Evolutionary conservation across 2,329 filamentous ascomycete genomes (phyloP), one percentile per base, ranked within the genome.

Genomic region (Lomentospora prolificans): DNA sequence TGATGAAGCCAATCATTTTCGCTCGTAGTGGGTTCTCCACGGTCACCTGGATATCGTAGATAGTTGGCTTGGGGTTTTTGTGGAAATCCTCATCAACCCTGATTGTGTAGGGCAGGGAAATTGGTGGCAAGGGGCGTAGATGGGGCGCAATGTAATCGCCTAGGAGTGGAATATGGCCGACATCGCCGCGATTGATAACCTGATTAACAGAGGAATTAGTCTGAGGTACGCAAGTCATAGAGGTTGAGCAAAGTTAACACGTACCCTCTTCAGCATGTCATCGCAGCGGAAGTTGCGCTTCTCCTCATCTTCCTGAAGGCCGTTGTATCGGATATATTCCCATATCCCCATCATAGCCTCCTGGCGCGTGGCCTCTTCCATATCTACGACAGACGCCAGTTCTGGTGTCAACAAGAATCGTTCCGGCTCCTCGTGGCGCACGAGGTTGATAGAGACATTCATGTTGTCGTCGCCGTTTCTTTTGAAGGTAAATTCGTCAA

Each of bases 201-300:
- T 91, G 68, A 58, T 5, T n/a, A 33, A 10, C 19, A 31, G 6
- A 22, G n/a, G 17, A 19, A 14, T 25, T 50, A 36, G 31, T 52
- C 33, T 4, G 46, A 48, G 48, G 51, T 46, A 60, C 55, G 61
- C 71, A 57, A 71, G 63, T 51, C 52, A 57, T 6, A 19, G 3
- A 39, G 22, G 30, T n/a, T 14, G 51, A 33, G 14, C n/a, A 50
- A 9, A 59, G 7, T 24, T 19, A 30, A 17, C 46, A 54, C 81
- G 65, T 72, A 95, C 90, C 70, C 82, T 82, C 72, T 81, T 86
- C 54, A 99, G 70, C 50, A 85, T 78, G 46, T 91, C 86, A 66
- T 99, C 92, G 66, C 94, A 97, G 39, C 89, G 86, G 63, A 99
- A 92, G 58, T 88, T 87, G 59, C 94, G 82, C 74, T 94, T 94